Evolutionary conservation across 2,329 filamentous ascomycete species (phyloP), one percentile per base, ranked within the genome.

Genomic region (Diaporthe batatas): DNA sequence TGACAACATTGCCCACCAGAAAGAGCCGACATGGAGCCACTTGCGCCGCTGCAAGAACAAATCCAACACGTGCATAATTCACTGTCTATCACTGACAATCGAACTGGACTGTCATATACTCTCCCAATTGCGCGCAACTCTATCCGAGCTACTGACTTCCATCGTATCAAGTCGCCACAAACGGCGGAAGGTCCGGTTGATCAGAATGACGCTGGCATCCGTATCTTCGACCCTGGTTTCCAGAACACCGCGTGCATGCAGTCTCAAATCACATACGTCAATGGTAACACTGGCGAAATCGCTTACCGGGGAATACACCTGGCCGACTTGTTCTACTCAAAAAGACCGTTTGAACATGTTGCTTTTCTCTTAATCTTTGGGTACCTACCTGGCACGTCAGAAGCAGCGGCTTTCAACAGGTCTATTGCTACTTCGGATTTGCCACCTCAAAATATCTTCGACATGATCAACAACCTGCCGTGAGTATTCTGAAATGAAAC

Each of bases 401-500:
- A 65, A 7, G 44, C 62, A 21, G n/a, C n/a, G 2, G 29, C 44
- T 0, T 65, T 65, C 21, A 51, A 65, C 6, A 39, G 3, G n/a
- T 65, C 62, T 2, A 51, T 65, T 4, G 62, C 62, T 7, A 53
- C 62, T 6, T 65, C 62, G 6, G 44, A 65, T 1, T 18, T 65
- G 62, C 62, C 62, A 11, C 32, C 62, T 39, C 62, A 53, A 21
- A n/a, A 7, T 2, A 18, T 65, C 14, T 65, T 65, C 18, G 62
- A 65, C n/a, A 65, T 18, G 32, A 65, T 65, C 62, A 44, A 36
- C 21, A 65, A 51, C 6, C 62, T 65, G 1, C 62, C 62, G 62
- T 65, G n/a, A 8, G 62, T 65, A 21, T 14, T 7, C 25, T 18
- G 14, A 23, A 39, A 8, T 51, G 1, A 47, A 3, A n/a, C 1